Percentiles rank a stretch among this genome's conserved stretches.
These are phyloP conservation scores for Ottelia alismoides DNA, from an alignment of 106 monocot genomes.

Conservation along the genomic window DNA sequence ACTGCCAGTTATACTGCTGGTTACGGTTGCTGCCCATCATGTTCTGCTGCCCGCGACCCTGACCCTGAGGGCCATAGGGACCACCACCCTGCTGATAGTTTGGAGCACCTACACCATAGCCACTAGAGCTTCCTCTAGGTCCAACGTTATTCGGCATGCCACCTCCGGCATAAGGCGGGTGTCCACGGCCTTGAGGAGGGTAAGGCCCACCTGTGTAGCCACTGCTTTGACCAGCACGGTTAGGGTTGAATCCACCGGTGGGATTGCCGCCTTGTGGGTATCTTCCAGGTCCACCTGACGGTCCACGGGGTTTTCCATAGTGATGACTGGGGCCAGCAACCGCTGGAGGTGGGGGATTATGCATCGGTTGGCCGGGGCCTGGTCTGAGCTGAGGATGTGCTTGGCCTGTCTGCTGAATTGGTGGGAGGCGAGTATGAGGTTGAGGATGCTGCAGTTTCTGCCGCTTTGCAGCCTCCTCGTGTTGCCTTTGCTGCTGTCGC, in stretches of 20 bases:
- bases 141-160: conserved; percentile 40
- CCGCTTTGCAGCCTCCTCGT: conserved; percentile 78
- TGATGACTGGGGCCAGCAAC: conserved; percentile 61
- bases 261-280: conserved; percentile 68
- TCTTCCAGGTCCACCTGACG: conserved; percentile 44
- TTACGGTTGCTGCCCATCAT: conserved; percentile 47
- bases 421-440: conserved; percentile 65
- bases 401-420: conserved; percentile 68
- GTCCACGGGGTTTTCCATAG: conserved; percentile 64
- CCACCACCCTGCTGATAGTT: conserved; percentile 59
- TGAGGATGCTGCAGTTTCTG: conserved; percentile 87
- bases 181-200: conserved; percentile 30
- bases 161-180: conserved; percentile 57
- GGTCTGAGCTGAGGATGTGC: conserved; percentile 69
- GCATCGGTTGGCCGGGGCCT: conserved; percentile 49
- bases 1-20: conserved; percentile 52
- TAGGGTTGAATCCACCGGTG: conserved; percentile 63
- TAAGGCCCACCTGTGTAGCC: conserved; percentile 33
- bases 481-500: conserved; percentile 85
- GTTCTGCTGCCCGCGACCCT: conserved; percentile 50
- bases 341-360: conserved; percentile 43
- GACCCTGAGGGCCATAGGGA: conserved; percentile 50
- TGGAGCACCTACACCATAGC: conserved; percentile 40
- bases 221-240: conserved; percentile 43
- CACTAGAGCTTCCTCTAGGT: conserved; percentile 37